Conservation (phyloP, 148 eudicot species). For the Silene conica region DNA sequence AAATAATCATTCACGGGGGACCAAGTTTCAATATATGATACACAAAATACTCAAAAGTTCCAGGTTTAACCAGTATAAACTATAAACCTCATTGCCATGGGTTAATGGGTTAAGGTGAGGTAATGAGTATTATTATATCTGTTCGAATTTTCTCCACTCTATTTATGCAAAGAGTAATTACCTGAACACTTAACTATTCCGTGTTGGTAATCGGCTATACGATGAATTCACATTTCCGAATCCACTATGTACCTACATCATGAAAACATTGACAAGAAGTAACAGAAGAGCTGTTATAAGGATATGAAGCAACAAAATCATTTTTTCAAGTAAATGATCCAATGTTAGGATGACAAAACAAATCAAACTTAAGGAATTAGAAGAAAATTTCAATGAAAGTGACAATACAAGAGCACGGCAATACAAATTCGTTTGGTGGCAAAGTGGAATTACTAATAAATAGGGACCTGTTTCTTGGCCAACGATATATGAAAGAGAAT, state of each 20-base stretch:
- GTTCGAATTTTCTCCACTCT: too few species aligned
- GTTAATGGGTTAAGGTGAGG: background rate
- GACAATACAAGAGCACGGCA: conserved; percentile 15
- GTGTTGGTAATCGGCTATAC: background rate
- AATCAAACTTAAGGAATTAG: background rate
- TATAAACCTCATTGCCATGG: background rate
- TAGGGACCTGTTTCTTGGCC: background rate
- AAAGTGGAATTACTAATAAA: background rate
- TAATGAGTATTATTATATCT: too few species aligned
- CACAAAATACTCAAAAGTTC: background rate
- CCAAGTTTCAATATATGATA: background rate
- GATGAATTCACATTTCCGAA: conserved; percentile 4
- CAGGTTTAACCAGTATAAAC: background rate
- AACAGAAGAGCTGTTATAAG: background rate
- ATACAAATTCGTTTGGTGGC: conserved; percentile 13
- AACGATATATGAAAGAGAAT: conserved; percentile 9
- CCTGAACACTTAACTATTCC: background rate
- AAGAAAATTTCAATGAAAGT: conserved; percentile 11
- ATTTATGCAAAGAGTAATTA: too few species aligned
- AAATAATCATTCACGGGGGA: background rate
- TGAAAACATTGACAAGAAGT: conserved; percentile 9
- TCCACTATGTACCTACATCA: background rate
- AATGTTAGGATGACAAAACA: background rate
- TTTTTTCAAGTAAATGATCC: conserved; percentile 8
- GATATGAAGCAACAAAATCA: conserved; percentile 7